Evolutionary conservation across 495 filamentous ascomycete species (phyloP), one percentile per base, ranked within the genome.

Genomic region (Jackrogersella minutella): DNA sequence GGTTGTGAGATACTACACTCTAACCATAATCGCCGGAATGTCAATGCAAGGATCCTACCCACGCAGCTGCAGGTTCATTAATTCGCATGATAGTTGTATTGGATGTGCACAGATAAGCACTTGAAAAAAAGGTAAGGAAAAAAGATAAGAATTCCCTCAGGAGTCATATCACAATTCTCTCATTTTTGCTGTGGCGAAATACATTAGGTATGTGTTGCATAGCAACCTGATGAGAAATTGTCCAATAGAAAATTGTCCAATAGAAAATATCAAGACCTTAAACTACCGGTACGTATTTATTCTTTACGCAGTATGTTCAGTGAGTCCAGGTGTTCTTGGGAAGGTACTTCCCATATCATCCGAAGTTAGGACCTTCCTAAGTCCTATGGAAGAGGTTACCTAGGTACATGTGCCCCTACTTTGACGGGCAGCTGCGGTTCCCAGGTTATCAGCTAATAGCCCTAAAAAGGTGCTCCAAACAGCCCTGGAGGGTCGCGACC

Each of bases 401-500:
- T 26, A 46, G 19, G 26, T 46, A 21, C 19, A 19, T 22, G 40
- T 43, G 40, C n/a, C n/a, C n/a, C n/a, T 43, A 19, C 22, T 43
- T 47, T 54, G 22, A 43, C 50, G 16, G 50, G 31, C 40, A 39
- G 40, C 50, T 47, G 40, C 33, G 16, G 50, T 47, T 55, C 21
- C 24, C 21, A 54, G 47, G 14, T 33, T 34, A 34, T 55, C 59
- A 55, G 40, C 40, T 54, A 46, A 62, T 28, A 46, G 40, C 39
- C 50, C 59, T 55, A 47, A 62, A 46, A 62, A 17, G 37, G 9
- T 47, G 43, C 58, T 5, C 58, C 54, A 65, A 65, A 66, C 55
- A 41, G 49, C n/a, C n/a, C n/a, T n/a, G n/a, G n/a, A n/a, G n/a
- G n/a, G n/a, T n/a, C n/a, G n/a, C n/a, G n/a, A n/a, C n/a, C n/a